A percentile compares a stretch with the other conserved stretches of the same genome.
Conservation (phyloP, 495 filamentous ascomycete species). For the Podospora australis region DNA sequence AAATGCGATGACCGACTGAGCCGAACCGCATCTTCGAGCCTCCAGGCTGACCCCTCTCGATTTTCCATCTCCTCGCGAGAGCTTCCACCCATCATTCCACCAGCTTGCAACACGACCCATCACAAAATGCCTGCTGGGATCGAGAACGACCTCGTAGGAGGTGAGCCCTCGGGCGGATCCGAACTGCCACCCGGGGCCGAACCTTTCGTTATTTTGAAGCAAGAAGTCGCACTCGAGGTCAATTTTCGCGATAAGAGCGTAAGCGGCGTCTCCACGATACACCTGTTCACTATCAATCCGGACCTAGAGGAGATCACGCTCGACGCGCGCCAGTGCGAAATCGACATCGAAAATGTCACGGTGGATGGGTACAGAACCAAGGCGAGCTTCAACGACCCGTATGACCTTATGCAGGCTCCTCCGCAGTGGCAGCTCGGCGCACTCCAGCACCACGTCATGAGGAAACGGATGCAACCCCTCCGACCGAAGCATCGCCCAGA, state of each 20-base stretch:
- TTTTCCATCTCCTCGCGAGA: neutral
- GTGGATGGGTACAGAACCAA: slow-evolving; percentile 62
- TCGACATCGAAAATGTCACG: slow-evolving; percentile 53
- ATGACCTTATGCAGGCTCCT: slow-evolving; percentile 59
- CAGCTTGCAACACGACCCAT: neutral
- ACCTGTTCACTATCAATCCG: slow-evolving; percentile 60
- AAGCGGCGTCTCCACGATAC: slow-evolving; percentile 74
- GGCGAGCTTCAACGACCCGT: slow-evolving; percentile 67
- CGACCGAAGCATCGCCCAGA: slow-evolving; percentile 47
- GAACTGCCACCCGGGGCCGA: slow-evolving; percentile 14
- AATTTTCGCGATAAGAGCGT: slow-evolving; percentile 70
- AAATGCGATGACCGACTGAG: slow-evolving; percentile 15
- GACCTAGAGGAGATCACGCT: slow-evolving; percentile 65
- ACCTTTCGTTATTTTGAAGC: slow-evolving; percentile 56
- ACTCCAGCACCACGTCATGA: slow-evolving; percentile 72
- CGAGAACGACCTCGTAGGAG: slow-evolving; percentile 4
- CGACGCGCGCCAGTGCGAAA: slow-evolving; percentile 79
- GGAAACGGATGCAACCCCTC: slow-evolving; percentile 56
- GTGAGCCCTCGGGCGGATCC: slow-evolving; percentile 4
- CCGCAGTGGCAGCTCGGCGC: slow-evolving; percentile 46
- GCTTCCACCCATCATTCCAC: neutral
- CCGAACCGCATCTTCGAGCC: slow-evolving; percentile 5
- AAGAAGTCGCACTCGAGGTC: slow-evolving; percentile 82
- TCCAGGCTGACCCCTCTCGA: slow-evolving; percentile 4
- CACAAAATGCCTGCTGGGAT: slow-evolving; percentile 5